Conservation (phyloP, 2,329 filamentous ascomycete genomes). For the Nemania sp. region DNA sequence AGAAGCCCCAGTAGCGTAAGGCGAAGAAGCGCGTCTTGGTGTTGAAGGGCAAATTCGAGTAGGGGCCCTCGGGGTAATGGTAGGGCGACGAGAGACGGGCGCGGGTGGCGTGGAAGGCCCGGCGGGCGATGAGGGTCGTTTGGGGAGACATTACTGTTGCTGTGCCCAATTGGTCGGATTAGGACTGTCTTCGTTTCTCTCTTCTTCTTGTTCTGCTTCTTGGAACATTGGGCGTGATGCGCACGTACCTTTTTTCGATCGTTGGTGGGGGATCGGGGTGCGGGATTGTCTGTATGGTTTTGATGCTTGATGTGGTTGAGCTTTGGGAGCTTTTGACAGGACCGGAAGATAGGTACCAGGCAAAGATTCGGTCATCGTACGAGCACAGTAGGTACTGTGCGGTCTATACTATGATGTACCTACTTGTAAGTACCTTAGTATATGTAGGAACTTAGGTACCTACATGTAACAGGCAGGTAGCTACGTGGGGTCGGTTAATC, state of each 20-base stretch:
- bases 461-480: too few species aligned
- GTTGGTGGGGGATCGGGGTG: constrained; percentile 18
- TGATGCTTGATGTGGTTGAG: constrained; percentile 11
- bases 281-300: too few species aligned
- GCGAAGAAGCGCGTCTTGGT: constrained; percentile 85
- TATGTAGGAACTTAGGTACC: too few species aligned
- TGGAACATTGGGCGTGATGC: too few species aligned
- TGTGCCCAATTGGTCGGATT: constrained; percentile 47
- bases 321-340: constrained; percentile 14
- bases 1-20: constrained; percentile 79
- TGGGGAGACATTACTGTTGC: constrained; percentile 83
- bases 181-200: too few species aligned
- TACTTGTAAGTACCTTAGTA: too few species aligned
- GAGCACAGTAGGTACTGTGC: not conserved
- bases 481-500: constrained; percentile 26
- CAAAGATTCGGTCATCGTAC: constrained; percentile 25
- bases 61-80: constrained; percentile 97
- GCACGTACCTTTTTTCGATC: constrained; percentile 30
- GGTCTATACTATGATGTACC: not conserved
- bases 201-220: too few species aligned
- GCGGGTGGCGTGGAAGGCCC: constrained; percentile 92
- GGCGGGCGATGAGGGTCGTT: constrained; percentile 76
- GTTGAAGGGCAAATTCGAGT: constrained; percentile 97
- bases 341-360: too few species aligned
- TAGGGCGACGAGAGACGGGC: constrained; percentile 85